Evolutionary conservation across 2,329 filamentous ascomycete genomes (phyloP).

Genomic region (Xylariaceae sp.): DNA sequence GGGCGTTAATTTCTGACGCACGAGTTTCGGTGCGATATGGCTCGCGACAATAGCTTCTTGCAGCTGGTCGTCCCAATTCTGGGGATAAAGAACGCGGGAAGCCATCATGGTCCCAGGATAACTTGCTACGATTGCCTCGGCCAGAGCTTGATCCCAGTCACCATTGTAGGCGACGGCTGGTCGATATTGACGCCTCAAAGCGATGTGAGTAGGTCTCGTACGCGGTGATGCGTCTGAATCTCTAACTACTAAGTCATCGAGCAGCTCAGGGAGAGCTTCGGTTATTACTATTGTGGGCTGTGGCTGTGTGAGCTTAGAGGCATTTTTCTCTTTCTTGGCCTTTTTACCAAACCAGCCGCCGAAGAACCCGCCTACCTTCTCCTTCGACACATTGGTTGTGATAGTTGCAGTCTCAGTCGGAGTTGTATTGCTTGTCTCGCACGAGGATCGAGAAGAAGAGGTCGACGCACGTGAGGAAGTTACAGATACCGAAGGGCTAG

Average conservation of each 20-base stretch:
- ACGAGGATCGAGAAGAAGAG: too few species aligned
- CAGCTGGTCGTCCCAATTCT: slow-evolving; percentile 24
- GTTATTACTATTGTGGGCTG: slow-evolving; percentile 1
- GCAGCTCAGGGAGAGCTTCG: slow-evolving; percentile 17
- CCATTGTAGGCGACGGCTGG: slow-evolving; percentile 22
- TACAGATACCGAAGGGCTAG: slow-evolving; percentile 22
- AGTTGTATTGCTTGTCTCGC: slow-evolving; percentile 19
- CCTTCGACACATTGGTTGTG: slow-evolving; percentile 11
- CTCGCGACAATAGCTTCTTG: slow-evolving; percentile 22
- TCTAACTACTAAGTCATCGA: slow-evolving; percentile 20
- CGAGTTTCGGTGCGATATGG: slow-evolving; percentile 15
- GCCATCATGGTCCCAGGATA: slow-evolving; percentile 20
- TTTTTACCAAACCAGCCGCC: slow-evolving; percentile 23
- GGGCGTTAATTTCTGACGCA: slow-evolving; percentile 19
- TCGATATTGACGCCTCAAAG: slow-evolving; percentile 24
- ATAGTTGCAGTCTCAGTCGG: slow-evolving; percentile 19
- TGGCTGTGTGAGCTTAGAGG: slow-evolving; percentile 6
- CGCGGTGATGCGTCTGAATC: slow-evolving; percentile 19
- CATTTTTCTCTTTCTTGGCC: slow-evolving; percentile 16
- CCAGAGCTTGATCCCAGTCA: slow-evolving; percentile 36
- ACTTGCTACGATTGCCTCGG: slow-evolving; percentile 30
- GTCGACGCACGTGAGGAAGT: slow-evolving; percentile 10
- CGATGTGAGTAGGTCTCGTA: slow-evolving; percentile 13
- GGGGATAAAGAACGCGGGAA: slow-evolving; percentile 19
- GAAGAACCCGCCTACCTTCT: slow-evolving; percentile 19